Base-by-base conservation (phyloP, 1,139 yeast genomes). In the Hanseniaspora uvarum region DNA sequence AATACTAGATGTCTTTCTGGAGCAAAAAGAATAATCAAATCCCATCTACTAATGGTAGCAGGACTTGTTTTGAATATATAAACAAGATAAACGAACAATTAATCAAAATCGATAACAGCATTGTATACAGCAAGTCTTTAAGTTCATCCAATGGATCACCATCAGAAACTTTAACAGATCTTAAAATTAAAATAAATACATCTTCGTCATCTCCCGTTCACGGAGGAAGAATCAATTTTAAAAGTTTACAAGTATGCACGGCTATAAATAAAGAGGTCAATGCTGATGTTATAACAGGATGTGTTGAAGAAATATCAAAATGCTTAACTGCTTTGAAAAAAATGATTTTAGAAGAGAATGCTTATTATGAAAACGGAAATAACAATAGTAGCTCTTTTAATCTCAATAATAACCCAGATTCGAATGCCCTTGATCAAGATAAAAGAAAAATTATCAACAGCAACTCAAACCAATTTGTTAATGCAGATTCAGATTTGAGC, bases 1-100 rank as follows among this genome's bases (percentile, higher is more conserved):
- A 26, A 16, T 14, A 31, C 5, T 31, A 24, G n/a, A 47, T 47
- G 52, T 47, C 52, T 19, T 47, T 47, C 30, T 47, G 52, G 52
- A 26, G 52, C 18, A 47, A 47, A n/a, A 47, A 47, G 28, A 38
- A 33, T 12, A 40, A 30, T 5, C 37, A 38, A 14, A 14, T 18
- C 19, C 6, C 45, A 11, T 28, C 26, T 11, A n/a, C 33, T 4
- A 33, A 14, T 7, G 37, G 34, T 6, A n/a, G 26, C 16, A 47
- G 31, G 23, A 38, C 52, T 26, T 38, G 45, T 21, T 47, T 47
- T 31, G 52, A 39, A 4, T 36, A 38, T 21, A 38, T 47, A 8
- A n/a, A 23, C 10, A 47, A 47, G 24, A 24, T 47, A 3, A 38
- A 30, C 39, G 52, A 47, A 5, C 38, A 38, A 4, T 21, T 47